Evolutionary conservation across 257 asterid genomes (phyloP).

Genomic region (Nicotiana tabacum): DNA sequence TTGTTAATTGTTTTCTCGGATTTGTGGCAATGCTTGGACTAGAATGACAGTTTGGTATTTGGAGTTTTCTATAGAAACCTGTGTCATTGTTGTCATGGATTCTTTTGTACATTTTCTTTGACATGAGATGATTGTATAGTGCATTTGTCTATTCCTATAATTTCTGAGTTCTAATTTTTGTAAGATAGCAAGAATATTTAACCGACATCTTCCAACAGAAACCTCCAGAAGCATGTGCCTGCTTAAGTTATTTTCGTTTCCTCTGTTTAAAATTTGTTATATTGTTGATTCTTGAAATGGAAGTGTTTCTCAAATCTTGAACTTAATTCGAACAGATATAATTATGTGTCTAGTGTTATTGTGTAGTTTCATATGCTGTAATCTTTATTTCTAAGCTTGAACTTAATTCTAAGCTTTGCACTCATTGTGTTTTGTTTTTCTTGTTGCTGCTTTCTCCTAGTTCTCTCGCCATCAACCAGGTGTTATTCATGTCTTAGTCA

Average conservation of each 20-base stretch:
- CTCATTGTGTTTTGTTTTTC: conserved; percentile 10
- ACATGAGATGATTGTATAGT: too few species aligned
- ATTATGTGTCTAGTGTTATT: not conserved
- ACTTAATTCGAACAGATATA: not conserved
- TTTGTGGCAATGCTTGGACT: not conserved
- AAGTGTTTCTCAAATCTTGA: not conserved
- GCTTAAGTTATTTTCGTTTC: too few species aligned
- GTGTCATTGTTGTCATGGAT: too few species aligned
- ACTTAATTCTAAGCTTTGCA: not conserved
- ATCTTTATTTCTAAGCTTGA: not conserved
- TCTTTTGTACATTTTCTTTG: too few species aligned
- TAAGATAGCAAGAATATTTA: too few species aligned
- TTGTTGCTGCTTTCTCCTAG: conserved; percentile 31
- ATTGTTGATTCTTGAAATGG: not conserved
- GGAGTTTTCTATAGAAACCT: too few species aligned
- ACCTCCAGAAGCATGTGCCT: too few species aligned
- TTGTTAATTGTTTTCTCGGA: not conserved
- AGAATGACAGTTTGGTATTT: not conserved
- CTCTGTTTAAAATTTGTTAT: not conserved
- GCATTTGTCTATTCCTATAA: too few species aligned
- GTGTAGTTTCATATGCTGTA: not conserved
- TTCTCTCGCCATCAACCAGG: conserved; percentile 77
- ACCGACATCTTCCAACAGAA: too few species aligned
- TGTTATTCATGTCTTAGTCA: conserved; percentile 82
- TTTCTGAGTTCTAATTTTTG: too few species aligned